Base-by-base conservation (phyloP, 768 basidiomycete species). In the Suillus weaverae region DNA sequence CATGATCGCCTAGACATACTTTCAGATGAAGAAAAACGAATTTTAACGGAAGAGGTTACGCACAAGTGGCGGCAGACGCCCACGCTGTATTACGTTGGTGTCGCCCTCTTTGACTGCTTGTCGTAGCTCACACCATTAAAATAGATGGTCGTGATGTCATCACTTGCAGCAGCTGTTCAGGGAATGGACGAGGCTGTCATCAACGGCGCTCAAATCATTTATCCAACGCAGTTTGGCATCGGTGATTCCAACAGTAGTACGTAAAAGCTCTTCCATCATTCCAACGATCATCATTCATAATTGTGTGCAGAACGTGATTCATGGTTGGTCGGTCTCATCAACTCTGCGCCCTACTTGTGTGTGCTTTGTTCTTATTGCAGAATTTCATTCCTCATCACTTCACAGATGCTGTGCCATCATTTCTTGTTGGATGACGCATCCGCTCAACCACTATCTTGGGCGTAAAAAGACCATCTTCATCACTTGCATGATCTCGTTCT, bases 311-410 rank as follows among this genome's bases (percentile, higher is more conserved):
- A 70, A 8, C 79, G 74, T 26, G 86, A 92, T 68, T 78, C 86
- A 62, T 93, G 90, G 90, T 77, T 92, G 11, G 81, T 92, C n/a
- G 92, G 92, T 32, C 73, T 90, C 44, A 85, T 93, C 62, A 92
- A 92, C 70, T 81, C 90, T 22, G 91, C 81, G 2, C 84, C 84
- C 14, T 85, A 86, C 74, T 66, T 73, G 80, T 88, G 72, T 68
- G 81, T 73, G 67, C 63, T 70, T 68, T 53, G 55, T 39, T 64
- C 64, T 13, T 66, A 65, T 62, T 71, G 68, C 6, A 57, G 66
- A 13, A 8, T 61, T 22, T 64, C 41, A 7, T 33, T 41, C 46
- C 43, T 39, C 63, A 35, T 16, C 8, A 8, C 35, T 55, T 16
- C 16, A 39, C 75, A 80, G 86, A 1, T 86, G 84, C 69, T 86